These are phyloP conservation scores for Proliferodiscus dingleyae DNA, from an alignment of 2,329 filamentous ascomycete genomes.

Conservation along the genomic window DNA sequence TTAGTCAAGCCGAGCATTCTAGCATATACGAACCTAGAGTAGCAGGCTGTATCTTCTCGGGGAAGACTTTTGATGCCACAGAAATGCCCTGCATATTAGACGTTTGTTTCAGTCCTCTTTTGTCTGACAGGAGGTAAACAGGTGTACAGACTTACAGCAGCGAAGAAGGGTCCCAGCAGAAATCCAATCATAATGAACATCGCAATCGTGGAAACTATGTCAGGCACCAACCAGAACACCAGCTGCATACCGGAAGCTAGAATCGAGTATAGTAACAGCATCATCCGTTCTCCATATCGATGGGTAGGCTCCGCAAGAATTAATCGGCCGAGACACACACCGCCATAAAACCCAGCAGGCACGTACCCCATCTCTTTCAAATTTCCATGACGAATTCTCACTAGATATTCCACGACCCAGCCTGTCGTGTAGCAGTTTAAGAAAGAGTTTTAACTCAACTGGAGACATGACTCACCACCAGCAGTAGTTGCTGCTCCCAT, in stretches of 20 bases:
- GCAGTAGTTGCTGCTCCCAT: constrained; percentile 52
- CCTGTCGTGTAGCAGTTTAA: no score
- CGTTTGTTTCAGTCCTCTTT: background rate
- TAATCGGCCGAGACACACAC: constrained; percentile 50
- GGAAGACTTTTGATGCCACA: constrained; percentile 48
- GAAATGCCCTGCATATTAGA: constrained; percentile 44
- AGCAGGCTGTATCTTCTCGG: constrained; percentile 41
- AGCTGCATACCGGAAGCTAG: constrained; percentile 51
- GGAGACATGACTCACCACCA: constrained; percentile 25
- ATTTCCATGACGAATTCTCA: constrained; percentile 52
- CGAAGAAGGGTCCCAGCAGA: constrained; percentile 54
- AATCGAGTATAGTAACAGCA: constrained; percentile 50
- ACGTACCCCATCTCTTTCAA: constrained; percentile 57
- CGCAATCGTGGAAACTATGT: constrained; percentile 46
- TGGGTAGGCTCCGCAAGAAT: constrained; percentile 55
- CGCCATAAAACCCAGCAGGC: constrained; percentile 55
- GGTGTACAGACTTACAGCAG: constrained; percentile 38
- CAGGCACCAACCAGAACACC: constrained; percentile 53
- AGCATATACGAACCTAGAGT: constrained; percentile 36
- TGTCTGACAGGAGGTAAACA: background rate
- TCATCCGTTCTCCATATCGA: constrained; percentile 51
- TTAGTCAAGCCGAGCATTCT: no score
- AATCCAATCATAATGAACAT: constrained; percentile 52
- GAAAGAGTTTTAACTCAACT: no score
- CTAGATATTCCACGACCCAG: constrained; percentile 62